A percentile compares a stretch with the other conserved stretches of the same genome.
Conservation (phyloP, 345 rosid species). For the Salix caprea region DNA sequence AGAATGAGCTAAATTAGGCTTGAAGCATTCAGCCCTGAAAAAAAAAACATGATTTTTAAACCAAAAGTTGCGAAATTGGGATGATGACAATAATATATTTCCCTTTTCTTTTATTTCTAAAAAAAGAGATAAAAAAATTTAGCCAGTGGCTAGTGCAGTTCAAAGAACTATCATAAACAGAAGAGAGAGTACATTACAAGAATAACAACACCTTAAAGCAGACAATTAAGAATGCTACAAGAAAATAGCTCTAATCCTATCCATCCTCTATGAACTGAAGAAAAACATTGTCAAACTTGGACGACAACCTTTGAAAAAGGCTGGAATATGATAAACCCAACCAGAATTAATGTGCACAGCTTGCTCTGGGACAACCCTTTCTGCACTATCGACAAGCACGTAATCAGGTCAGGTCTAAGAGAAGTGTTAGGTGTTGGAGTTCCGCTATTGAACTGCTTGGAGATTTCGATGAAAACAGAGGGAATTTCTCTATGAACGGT, state of each 20-base stretch:
- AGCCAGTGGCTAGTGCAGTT: conserved; percentile 9
- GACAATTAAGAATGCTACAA: conserved; percentile 5
- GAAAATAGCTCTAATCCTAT: conserved; percentile 16
- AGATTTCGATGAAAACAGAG: background rate
- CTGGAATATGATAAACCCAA: background rate
- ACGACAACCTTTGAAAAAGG: background rate
- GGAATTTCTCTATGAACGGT: background rate
- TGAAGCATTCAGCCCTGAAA: background rate
- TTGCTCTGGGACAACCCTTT: background rate
- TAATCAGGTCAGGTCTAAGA: background rate
- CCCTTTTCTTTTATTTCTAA: conserved; percentile 18
- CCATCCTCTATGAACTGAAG: background rate
- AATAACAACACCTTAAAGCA: background rate
- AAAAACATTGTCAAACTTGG: background rate
- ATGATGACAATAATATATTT: background rate
- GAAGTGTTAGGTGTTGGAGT: background rate
- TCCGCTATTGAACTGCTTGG: background rate
- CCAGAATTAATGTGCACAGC: background rate
- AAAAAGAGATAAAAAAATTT: conserved; percentile 16
- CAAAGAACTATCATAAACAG: conserved; percentile 12
- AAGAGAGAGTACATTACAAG: conserved; percentile 18
- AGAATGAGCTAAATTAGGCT: too few species aligned
- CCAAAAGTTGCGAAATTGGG: background rate
- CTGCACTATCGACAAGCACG: conserved; percentile 11
- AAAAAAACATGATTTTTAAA: background rate